A percentile compares a stretch with the other conserved stretches of the same genome.
Evolutionary conservation across 257 asterid genomes (phyloP).

Genomic region (Ilex aquifolium): DNA sequence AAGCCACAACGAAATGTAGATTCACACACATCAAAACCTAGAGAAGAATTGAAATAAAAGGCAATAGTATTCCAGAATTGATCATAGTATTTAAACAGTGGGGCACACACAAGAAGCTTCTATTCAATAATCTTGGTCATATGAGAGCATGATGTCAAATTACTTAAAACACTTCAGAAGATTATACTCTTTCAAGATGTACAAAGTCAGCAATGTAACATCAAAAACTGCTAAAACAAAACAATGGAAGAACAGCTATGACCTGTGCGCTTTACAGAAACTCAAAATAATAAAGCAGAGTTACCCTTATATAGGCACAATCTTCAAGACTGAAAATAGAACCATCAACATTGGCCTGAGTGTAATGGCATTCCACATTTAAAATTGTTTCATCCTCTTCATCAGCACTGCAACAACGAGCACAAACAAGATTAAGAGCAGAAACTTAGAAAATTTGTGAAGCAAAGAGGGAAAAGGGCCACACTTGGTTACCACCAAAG

Average conservation of each 20-base stretch:
- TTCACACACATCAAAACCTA: neutral
- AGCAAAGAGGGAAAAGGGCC: conserved; percentile 21
- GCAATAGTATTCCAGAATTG: no score
- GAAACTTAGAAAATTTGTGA: conserved; percentile 6
- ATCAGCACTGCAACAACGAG: conserved; percentile 40
- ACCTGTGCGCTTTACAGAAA: neutral
- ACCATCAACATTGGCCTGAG: conserved; percentile 63
- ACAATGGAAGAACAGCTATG: neutral
- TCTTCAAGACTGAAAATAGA: conserved; percentile 57
- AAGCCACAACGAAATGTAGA: neutral
- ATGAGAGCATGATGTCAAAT: no score
- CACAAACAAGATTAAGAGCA: conserved; percentile 19
- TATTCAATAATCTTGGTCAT: no score
- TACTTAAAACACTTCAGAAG: no score
- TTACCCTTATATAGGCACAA: conserved; percentile 71
- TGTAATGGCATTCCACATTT: conserved; percentile 73
- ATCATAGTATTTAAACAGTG: neutral
- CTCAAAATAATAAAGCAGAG: conserved; percentile 1
- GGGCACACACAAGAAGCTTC: neutral
- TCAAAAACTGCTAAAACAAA: no score
- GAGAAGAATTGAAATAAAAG: neutral
- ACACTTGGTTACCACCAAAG: conserved; percentile 30
- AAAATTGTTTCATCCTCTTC: conserved; percentile 79
- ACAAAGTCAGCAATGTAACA: no score
- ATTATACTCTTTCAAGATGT: no score